Base-by-base conservation (phyloP, 2,329 filamentous ascomycete genomes). In the Penicillium thymicola region DNA sequence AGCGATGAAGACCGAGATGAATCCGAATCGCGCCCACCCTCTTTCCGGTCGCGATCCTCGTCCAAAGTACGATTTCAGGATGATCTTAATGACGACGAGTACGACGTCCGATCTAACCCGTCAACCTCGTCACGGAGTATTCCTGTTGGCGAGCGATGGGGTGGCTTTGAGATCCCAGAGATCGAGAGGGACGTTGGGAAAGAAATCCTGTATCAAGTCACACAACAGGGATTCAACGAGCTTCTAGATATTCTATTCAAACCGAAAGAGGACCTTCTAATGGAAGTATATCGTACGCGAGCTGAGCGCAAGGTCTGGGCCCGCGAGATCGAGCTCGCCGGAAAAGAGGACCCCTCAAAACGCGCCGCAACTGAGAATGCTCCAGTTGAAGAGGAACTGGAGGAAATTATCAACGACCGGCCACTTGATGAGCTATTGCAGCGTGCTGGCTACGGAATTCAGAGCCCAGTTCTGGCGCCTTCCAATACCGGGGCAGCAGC, bases 211-310 rank as follows among this genome's bases (percentile, higher is more conserved):
- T 97, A 96, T 68, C 90, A 96, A 71, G 86, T 95, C 32, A 92
- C 90, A 0, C 92, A 97, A 72, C 89, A 96, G 72, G 89, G 91
- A 0, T 90, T 96, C 76, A 97, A 97, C 67, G 92, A 97, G 74
- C 79, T 97, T 2, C 83, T 99, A 0, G 90, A 97, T 68, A 82
- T 86, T 1, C 80, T 99, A 0, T 99, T 99, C 77, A 88, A 88
- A 64, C 80, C 82, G 5, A 88, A 88, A 62, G 93, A 97, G 72
- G 87, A 92, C 60, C 72, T 90, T 18, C 87, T 91, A 1, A 76
- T 94, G 57, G 81, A 85, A 53, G 87, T 86, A 11, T 82, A 84
- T 9, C 79, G 82, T 47, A 90, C 88, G 0, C 84, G 82, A 59
- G 76, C 77, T 10, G 79, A 85, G 54, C 84, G 90, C 38, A 79